A percentile compares a stretch with the other conserved stretches of the same genome.
These are phyloP conservation scores for Trametes hirsuta DNA, from an alignment of 1,284 basidiomycete genomes.

Conservation along the genomic window DNA sequence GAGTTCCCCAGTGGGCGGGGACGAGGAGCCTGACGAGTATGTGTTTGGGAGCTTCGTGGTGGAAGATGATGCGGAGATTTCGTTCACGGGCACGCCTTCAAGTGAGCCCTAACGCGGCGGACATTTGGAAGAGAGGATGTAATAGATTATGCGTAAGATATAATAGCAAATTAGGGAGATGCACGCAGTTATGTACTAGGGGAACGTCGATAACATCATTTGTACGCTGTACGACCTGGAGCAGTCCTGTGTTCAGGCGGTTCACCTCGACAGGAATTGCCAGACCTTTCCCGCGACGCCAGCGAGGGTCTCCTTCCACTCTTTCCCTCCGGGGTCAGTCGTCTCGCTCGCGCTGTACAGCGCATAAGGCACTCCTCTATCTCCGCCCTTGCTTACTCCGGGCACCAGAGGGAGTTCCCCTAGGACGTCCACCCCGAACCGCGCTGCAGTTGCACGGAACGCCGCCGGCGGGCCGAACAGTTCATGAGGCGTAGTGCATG, in stretches of 20 bases:
- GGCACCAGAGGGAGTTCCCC: conserved; percentile 88
- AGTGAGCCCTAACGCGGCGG: conserved; percentile 11
- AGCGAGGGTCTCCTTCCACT: conserved; percentile 54
- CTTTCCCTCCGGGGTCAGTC: conserved; percentile 18
- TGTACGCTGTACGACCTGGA: too few relatives aligned
- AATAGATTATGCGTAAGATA: background rate
- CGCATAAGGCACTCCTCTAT: conserved; percentile 42
- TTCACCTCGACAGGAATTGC: conserved; percentile 26
- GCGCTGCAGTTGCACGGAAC: conserved; percentile 68
- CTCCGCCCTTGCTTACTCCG: conserved; percentile 77
- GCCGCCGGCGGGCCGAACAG: conserved; percentile 78
- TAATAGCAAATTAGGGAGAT: background rate
- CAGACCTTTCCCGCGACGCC: conserved; percentile 47
- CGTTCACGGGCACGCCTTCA: conserved; percentile 29
- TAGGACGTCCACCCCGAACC: conserved; percentile 69
- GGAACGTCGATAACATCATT: too few relatives aligned
- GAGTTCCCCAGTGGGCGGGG: conserved; percentile 57
- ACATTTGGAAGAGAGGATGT: background rate
- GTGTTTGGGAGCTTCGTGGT: conserved; percentile 77
- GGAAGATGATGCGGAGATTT: conserved; percentile 63
- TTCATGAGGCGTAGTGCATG: conserved; percentile 72
- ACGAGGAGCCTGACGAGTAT: conserved; percentile 63
- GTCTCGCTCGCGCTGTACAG: conserved; percentile 54
- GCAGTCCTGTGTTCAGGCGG: background rate
- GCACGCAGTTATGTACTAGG: too few relatives aligned